phyloP scores from a whole-genome alignment of 768 basidiomycete genomes.

The Naematelia encephala region DNA sequence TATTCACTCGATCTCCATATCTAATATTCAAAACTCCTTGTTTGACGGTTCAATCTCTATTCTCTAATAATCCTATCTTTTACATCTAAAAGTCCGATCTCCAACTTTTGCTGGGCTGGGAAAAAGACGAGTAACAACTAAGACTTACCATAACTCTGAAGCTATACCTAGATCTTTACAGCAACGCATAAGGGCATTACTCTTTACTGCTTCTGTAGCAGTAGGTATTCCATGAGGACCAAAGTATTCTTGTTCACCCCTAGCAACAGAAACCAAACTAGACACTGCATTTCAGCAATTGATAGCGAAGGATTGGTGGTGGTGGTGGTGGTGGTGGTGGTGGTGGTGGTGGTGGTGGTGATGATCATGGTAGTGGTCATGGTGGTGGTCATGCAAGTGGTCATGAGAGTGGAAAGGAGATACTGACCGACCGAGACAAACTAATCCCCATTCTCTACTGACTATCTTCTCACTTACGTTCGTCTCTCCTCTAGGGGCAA shows the following conservation, averaged over 20 bases:
- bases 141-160: constrained; percentile 81
- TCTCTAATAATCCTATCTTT: too few relatives aligned
- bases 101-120: too few relatives aligned
- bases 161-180: constrained; percentile 95
- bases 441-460: constrained; percentile 88
- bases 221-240: constrained; percentile 86
- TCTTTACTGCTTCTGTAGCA: constrained; percentile 91
- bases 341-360: too few relatives aligned
- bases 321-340: too few relatives aligned
- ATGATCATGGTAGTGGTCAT: too few relatives aligned
- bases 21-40: too few relatives aligned
- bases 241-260: constrained; percentile 96
- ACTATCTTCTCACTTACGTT: constrained; percentile 84
- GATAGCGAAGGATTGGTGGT: too few relatives aligned
- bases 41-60: neutral
- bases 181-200: constrained; percentile 95
- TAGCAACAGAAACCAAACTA: constrained; percentile 84
- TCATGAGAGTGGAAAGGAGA: neutral
- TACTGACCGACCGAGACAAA: constrained; percentile 81
- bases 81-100: too few relatives aligned
- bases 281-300: too few relatives aligned
- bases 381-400: too few relatives aligned
- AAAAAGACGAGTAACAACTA: too few relatives aligned
- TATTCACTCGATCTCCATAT: neutral
- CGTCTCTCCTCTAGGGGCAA: constrained; percentile 88